phyloP scores from a whole-genome alignment of 805 yeast genomes.

The Cyberlindnera sargentensis region DNA sequence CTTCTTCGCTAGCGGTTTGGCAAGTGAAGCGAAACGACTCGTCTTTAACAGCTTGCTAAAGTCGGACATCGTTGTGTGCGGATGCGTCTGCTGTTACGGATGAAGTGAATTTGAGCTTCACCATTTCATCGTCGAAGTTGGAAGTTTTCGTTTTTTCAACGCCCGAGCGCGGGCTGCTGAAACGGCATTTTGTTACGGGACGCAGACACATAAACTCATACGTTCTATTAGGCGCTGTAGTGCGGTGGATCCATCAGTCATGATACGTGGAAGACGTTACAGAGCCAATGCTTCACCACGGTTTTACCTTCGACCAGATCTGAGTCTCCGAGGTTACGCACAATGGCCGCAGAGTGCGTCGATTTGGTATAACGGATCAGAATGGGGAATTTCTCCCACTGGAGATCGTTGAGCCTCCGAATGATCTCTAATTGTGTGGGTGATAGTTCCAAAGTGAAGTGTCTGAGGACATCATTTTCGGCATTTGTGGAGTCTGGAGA shows the following conservation, averaged over 20 bases:
- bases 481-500: slow-evolving; percentile 16
- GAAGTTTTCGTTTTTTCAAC: not conserved
- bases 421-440: slow-evolving; percentile 45
- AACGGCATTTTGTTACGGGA: not conserved
- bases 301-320: slow-evolving; percentile 63
- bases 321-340: slow-evolving; percentile 45
- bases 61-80: slow-evolving; percentile 17
- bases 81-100: not conserved
- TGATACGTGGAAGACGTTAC: slow-evolving; percentile 29
- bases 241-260: not conserved
- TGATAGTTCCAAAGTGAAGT: slow-evolving; percentile 31
- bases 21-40: slow-evolving; percentile 30
- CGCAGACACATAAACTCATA: not conserved
- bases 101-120: not conserved
- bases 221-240: not conserved
- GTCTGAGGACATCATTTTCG: slow-evolving; percentile 14
- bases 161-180: not conserved
- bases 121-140: no score
- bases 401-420: slow-evolving; percentile 45
- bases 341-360: slow-evolving; percentile 80
- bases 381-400: slow-evolving; percentile 69
- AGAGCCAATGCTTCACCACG: slow-evolving; percentile 60
- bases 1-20: slow-evolving; percentile 19
- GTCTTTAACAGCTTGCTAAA: slow-evolving; percentile 23
- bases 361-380: slow-evolving; percentile 57